These are phyloP conservation scores for Talaromyces rugulosus DNA, from an alignment of 2,329 filamentous ascomycete genomes.

Conservation along the genomic window DNA sequence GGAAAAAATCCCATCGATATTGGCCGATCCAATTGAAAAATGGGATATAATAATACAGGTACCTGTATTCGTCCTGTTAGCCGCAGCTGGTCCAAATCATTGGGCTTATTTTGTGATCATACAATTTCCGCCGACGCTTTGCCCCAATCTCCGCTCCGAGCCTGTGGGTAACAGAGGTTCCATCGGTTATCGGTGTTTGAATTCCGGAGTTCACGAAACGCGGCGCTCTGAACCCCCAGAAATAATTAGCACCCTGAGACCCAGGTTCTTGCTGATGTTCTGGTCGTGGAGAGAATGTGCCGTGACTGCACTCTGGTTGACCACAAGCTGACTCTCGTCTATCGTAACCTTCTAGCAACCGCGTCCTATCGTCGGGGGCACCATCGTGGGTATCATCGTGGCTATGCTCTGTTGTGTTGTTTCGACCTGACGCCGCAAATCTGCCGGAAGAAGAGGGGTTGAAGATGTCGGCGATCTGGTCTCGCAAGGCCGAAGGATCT, in stretches of 20 bases:
- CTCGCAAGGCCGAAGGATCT: conserved; percentile 19
- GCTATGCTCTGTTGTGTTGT: conserved; percentile 1
- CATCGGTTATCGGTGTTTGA: conserved; percentile 52
- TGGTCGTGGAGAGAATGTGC: conserved; percentile 69
- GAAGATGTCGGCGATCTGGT: conserved; percentile 28
- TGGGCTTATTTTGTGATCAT: conserved; percentile 24
- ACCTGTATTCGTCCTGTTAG: conserved; percentile 50
- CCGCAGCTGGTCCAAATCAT: neutral
- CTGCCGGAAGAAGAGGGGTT: conserved; percentile 15
- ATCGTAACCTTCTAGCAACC: conserved; percentile 37
- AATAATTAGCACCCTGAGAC: conserved; percentile 22
- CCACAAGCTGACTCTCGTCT: conserved; percentile 34
- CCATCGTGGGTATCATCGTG: neutral
- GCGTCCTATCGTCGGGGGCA: conserved; percentile 26
- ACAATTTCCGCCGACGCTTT: conserved; percentile 71
- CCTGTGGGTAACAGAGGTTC: conserved; percentile 65
- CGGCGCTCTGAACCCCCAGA: conserved; percentile 16
- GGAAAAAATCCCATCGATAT: conserved; percentile 76
- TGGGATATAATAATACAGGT: conserved; percentile 88
- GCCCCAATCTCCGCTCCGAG: conserved; percentile 71
- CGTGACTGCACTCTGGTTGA: conserved; percentile 59
- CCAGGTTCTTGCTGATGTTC: conserved; percentile 40
- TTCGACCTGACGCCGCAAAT: conserved; percentile 12
- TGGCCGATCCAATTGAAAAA: conserved; percentile 86
- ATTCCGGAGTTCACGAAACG: conserved; percentile 15